phyloP scores from a whole-genome alignment of 1,284 basidiomycete genomes.

The Farysia itapuensis region DNA sequence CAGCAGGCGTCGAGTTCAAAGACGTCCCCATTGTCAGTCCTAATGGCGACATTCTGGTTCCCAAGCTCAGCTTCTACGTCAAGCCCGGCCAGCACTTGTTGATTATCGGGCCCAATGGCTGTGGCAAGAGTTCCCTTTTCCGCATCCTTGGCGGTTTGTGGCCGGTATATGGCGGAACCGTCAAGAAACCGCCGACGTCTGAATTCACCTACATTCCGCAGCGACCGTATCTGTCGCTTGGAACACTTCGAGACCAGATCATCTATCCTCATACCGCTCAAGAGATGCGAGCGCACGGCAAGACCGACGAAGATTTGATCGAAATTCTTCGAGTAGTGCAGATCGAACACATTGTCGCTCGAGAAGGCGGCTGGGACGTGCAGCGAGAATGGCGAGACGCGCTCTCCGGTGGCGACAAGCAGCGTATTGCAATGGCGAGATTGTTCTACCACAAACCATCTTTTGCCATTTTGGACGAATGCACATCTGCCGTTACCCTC shows the following conservation, averaged over 20 bases:
- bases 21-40: constrained; percentile 93
- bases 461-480: constrained; percentile 96
- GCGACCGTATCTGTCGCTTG: constrained; percentile 87
- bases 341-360: constrained; percentile 83
- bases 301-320: constrained; percentile 72
- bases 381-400: constrained; percentile 90
- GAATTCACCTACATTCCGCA: constrained; percentile 96
- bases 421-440: constrained; percentile 90
- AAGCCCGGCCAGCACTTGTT: constrained; percentile 74
- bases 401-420: constrained; percentile 74
- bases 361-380: constrained; percentile 94
- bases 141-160: constrained; percentile 93
- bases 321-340: constrained; percentile 76
- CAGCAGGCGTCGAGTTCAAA: constrained; percentile 79
- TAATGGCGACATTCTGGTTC: constrained; percentile 86
- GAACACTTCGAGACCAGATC: constrained; percentile 88
- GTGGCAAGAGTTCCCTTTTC: constrained; percentile 68
- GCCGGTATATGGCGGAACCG: constrained; percentile 91
- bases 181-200: constrained; percentile 85
- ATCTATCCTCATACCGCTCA: constrained; percentile 76
- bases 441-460: constrained; percentile 94
- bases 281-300: constrained; percentile 51
- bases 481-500: constrained; percentile 87
- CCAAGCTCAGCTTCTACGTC: constrained; percentile 78
- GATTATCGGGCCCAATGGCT: constrained; percentile 70